Base-by-base conservation (phyloP, 2,329 filamentous ascomycete genomes). In the Talaromyces sp. region DNA sequence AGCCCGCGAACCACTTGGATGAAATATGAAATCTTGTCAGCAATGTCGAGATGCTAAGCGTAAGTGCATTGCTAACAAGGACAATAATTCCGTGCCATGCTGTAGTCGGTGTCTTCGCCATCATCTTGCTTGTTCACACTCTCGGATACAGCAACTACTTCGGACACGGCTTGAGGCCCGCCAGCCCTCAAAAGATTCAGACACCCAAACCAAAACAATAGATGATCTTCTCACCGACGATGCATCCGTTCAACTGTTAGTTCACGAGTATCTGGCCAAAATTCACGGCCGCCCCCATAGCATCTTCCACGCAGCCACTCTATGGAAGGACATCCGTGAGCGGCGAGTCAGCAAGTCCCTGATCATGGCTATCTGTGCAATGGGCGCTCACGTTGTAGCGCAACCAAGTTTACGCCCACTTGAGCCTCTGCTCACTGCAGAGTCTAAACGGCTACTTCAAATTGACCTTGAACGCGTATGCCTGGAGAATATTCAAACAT, bases 391-490 rank as follows among this genome's bases (percentile, higher is more conserved):
- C 27, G 49, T 52, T 33, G 25, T 19, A 25, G 25, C 22, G 11
- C 49, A 33, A 33, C 49, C 22, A 52, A 27, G 9, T n/a, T 25
- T 33, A 10, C 49, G 27, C 25, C 15, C 49, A 33, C 49, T 52
- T 10, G 49, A 52, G 22, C 49, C 49, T 25, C 49, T 52, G 49
- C 49, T 52, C n/a, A 52, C 49, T 10, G 19, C 49, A 25, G 77
- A 52, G 49, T 52, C 49, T 52, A 52, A 52, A 52, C 49, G 49
- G 69, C 3, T 78, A 69, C 72, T 85, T 80, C 59, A 84, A 75
- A 67, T 84, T 82, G 73, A 85, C 76, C 68, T 49, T 65, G 68
- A 66, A 22, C 37, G 61, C 31, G 58, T 70, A 4, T 67, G 59
- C 50, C 45, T 77, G 2, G 70, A 71, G n/a, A 75, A 72, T 49